Percentiles rank a stretch among this genome's conserved stretches.
Conservation (phyloP, 1,284 basidiomycete species). For the Cerioporus squamosus region DNA sequence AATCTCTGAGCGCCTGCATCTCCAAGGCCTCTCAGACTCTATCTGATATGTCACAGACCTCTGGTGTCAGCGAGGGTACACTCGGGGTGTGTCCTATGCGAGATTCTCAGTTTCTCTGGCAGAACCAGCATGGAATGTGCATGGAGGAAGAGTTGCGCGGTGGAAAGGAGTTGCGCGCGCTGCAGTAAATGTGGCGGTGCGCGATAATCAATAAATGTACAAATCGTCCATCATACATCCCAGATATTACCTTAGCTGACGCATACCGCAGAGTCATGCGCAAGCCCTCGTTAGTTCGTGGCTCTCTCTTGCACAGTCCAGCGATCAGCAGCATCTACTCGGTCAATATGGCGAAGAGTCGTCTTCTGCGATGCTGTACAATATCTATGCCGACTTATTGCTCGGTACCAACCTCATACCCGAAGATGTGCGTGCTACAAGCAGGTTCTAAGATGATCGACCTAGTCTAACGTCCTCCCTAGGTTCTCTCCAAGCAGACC, state of each 20-base stretch:
- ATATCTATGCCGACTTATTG: constrained; percentile 66
- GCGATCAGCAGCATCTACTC: constrained; percentile 37
- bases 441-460: not conserved
- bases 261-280: constrained; percentile 15
- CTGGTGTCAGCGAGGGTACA: too few relatives aligned
- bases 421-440: constrained; percentile 20
- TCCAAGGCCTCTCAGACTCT: too few relatives aligned
- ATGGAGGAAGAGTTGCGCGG: too few relatives aligned
- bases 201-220: too few relatives aligned
- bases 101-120: too few relatives aligned
- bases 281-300: constrained; percentile 27
- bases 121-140: too few relatives aligned
- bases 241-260: not conserved
- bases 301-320: constrained; percentile 40
- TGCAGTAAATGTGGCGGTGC: too few relatives aligned
- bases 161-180: too few relatives aligned
- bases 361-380: constrained; percentile 68
- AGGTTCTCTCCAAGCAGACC: constrained; percentile 14
- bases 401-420: constrained; percentile 36
- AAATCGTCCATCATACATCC: too few relatives aligned
- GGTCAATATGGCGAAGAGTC: constrained; percentile 46
- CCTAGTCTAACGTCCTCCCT: not conserved
- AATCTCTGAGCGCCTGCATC: too few relatives aligned
- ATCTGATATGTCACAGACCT: too few relatives aligned
- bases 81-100: too few relatives aligned